These are phyloP conservation scores for Spongospora subterranea DNA, from an alignment of 208 protist genomes.

Conservation along the genomic window DNA sequence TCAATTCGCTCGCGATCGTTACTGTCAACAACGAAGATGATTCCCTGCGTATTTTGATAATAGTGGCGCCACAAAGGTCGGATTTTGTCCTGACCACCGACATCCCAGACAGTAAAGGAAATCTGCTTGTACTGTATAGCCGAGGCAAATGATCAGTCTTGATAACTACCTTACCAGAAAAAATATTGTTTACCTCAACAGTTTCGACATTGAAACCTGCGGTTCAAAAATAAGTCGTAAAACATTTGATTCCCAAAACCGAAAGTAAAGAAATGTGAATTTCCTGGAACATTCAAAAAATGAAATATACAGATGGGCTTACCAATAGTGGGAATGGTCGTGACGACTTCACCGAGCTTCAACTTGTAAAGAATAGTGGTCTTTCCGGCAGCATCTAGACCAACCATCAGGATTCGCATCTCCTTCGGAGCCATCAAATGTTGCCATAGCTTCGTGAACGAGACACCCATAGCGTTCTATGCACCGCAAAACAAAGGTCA, in stretches of 20 bases:
- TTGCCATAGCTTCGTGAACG: conserved; percentile 63
- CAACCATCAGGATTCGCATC: conserved; percentile 93
- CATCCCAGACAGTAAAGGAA: conserved; percentile 87
- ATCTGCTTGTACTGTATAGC: conserved; percentile 94
- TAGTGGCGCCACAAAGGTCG: conserved; percentile 94
- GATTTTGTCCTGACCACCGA: conserved; percentile 94
- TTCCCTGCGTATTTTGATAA: conserved; percentile 91
- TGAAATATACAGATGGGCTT: neutral
- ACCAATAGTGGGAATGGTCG: conserved; percentile 94
- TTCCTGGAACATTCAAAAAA: too few relatives aligned
- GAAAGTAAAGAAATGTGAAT: too few relatives aligned
- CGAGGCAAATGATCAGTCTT: neutral
- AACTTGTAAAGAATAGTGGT: conserved; percentile 91
- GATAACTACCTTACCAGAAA: neutral
- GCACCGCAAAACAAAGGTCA: too few relatives aligned
- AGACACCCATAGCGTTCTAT: conserved; percentile 57
- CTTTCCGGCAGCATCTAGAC: conserved; percentile 93
- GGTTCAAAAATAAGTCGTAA: neutral
- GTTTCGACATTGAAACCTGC: conserved; percentile 87
- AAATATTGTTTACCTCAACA: conserved; percentile 64
- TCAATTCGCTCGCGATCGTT: conserved; percentile 90
- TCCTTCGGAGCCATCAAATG: conserved; percentile 71
- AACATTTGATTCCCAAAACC: neutral
- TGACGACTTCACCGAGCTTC: conserved; percentile 92
- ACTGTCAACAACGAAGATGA: conserved; percentile 96